Base-by-base conservation (phyloP, 371 early-diverging fungal species). In the Mortierella sp. region DNA sequence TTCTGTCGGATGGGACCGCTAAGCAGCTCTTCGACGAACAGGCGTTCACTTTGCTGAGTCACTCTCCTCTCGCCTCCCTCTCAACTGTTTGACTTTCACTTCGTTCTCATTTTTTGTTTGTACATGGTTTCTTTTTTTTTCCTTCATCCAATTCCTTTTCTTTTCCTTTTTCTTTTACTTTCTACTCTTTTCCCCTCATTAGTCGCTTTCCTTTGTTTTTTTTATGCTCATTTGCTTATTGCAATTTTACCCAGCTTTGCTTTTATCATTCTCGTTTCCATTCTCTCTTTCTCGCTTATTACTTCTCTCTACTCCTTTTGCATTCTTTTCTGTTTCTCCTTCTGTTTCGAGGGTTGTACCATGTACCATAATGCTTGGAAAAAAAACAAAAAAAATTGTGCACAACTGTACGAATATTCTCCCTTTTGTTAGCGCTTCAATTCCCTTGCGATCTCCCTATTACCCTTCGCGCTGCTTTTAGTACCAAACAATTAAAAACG, bases 1-100 rank as follows among this genome's bases (percentile, higher is more conserved):
- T 24, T 46, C 69, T 43, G 69, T 61, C 28, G 78, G 80, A 59
- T 84, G 85, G 85, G 85, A 81, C 24, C 81, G 73, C n/a, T 84
- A 75, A 57, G 43, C 2, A 57, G 31, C 67, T 67, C 67, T 67
- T 21, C 0, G 24, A 5, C 64, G 37, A 8, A 64, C 40, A 37
- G 3, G 64, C 64, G 24, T 3, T 21, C 21, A 3, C 37, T 21
- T 34, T 24, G 40, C 16, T 50, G 16, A 14, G 16, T 13, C 16
- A 13, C 14, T 14, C 2, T 16, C 3, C 50, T 14, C 16, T 50
- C 16, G 1, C 4, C 70, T 73, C 48, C 57, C 53, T 26, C 37
- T n/a, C n/a, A n/a, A n/a, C n/a, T n/a, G n/a, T 69, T 61, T 43
- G 31, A 37, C 73, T 71, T 69, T 70, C 54, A 16, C 8, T 44